phyloP scores from a whole-genome alignment of 208 protist species.

The Leishmania gerbilli region DNA sequence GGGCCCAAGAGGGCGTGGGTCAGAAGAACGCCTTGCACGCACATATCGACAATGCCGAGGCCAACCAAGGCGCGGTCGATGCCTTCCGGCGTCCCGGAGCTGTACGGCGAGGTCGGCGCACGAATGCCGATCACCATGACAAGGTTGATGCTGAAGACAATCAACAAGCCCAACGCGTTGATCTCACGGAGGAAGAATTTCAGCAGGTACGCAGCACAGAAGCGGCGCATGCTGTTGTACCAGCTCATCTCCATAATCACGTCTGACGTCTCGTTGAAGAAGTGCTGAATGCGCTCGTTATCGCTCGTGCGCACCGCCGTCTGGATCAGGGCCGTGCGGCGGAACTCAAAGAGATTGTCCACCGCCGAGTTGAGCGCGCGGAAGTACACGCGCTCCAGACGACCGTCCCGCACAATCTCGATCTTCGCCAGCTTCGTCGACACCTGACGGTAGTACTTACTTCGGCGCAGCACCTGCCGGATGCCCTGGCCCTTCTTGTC shows the following conservation, averaged over 20 bases:
- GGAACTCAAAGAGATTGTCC: slow-evolving; percentile 43
- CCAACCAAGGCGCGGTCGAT: slow-evolving; percentile 31
- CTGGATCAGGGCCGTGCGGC: slow-evolving; percentile 36
- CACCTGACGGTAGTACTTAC: slow-evolving; percentile 37
- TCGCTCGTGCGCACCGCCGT: slow-evolving; percentile 54
- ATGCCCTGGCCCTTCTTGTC: slow-evolving; percentile 56
- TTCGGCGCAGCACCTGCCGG: slow-evolving; percentile 48
- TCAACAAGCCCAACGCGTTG: slow-evolving; percentile 32
- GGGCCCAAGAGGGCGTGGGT: slow-evolving; percentile 46
- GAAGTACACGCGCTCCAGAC: slow-evolving; percentile 77
- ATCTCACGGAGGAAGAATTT: slow-evolving; percentile 52
- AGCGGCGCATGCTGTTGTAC: slow-evolving; percentile 44
- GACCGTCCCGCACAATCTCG: slow-evolving; percentile 55
- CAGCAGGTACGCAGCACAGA: slow-evolving; percentile 34
- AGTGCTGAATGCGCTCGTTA: slow-evolving; percentile 61
- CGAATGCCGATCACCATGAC: slow-evolving; percentile 51
- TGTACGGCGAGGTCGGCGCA: slow-evolving; percentile 41
- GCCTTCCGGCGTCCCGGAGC: slow-evolving; percentile 21
- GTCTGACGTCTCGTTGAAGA: slow-evolving; percentile 42
- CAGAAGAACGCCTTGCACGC: slow-evolving; percentile 43
- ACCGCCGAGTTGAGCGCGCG: slow-evolving; percentile 41
- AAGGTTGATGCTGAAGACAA: slow-evolving; percentile 61
- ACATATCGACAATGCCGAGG: slow-evolving; percentile 44
- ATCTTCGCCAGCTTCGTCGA: slow-evolving; percentile 58
- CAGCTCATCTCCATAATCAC: slow-evolving; percentile 62